These are phyloP conservation scores for Penicillium bialowiezense DNA, from an alignment of 495 filamentous ascomycete genomes.

Conservation along the genomic window DNA sequence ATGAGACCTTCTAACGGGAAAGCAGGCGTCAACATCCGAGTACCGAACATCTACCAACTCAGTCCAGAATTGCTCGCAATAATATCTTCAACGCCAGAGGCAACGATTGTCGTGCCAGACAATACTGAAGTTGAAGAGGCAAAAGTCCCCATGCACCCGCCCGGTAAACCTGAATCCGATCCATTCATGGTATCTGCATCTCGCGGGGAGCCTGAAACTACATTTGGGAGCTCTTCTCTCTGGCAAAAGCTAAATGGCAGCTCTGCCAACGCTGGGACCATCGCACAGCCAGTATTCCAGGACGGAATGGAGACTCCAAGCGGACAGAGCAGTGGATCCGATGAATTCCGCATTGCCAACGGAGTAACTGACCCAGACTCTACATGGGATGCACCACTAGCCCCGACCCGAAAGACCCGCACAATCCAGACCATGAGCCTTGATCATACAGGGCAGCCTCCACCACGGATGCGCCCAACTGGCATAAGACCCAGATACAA, in stretches of 20 bases:
- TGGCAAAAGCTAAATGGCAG: slow-evolving; percentile 58
- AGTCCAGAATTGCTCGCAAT: slow-evolving; percentile 61
- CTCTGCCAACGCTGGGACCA: slow-evolving; percentile 35
- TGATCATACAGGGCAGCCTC: slow-evolving; percentile 53
- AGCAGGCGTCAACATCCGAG: slow-evolving; percentile 70
- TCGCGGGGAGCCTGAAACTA: slow-evolving; percentile 37
- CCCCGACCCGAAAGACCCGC: slow-evolving; percentile 61
- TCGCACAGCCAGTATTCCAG: slow-evolving; percentile 27
- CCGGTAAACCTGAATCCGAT: slow-evolving; percentile 40
- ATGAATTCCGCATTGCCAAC: slow-evolving; percentile 42
- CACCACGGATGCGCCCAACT: slow-evolving; percentile 60
- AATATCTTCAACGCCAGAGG: slow-evolving; percentile 40
- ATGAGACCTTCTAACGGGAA: slow-evolving; percentile 20
- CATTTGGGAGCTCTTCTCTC: slow-evolving; percentile 51
- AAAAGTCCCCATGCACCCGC: slow-evolving; percentile 41
- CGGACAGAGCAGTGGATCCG: slow-evolving; percentile 41
- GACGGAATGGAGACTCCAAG: slow-evolving; percentile 44
- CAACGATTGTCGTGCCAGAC: slow-evolving; percentile 35
- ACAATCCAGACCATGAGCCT: slow-evolving; percentile 53
- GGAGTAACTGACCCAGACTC: slow-evolving; percentile 26
- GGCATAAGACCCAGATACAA: slow-evolving; percentile 49
- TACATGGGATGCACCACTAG: slow-evolving; percentile 62
- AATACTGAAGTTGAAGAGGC: slow-evolving; percentile 34
- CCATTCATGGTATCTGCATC: slow-evolving; percentile 45
- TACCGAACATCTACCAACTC: slow-evolving; percentile 82